Base-by-base conservation (phyloP, 257 asterid genomes). In the Osmanthus fragrans region DNA sequence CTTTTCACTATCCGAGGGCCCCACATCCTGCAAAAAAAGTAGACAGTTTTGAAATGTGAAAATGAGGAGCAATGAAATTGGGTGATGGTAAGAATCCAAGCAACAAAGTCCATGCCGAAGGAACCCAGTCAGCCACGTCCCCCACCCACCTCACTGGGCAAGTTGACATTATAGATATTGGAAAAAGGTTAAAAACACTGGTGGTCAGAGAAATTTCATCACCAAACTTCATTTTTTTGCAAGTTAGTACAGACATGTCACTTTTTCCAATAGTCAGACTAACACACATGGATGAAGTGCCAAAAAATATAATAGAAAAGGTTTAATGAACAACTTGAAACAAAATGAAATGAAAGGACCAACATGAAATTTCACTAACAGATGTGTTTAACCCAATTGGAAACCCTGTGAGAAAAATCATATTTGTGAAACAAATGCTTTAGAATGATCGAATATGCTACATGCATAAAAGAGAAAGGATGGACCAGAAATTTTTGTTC, bases 11-110 rank as follows among this genome's bases (percentile, higher is more conserved):
- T 73, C 85, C 54, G 89, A 77, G 37, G 88, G 82, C 71, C 79
- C 86, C 77, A 83, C 71, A 33, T 92, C 97, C 98, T 94, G 87
- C 75, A 81, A 80, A 78, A 77, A 76, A 75, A 82, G 84, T 37
- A 21, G 67, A 77, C 16, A 71, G n/a, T 42, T 19, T 63, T 72
- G 16, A 47, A 37, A 63, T 63, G 33, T 4, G 33, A 63, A 25
- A 63, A 9, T 10, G 34, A 23, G 34, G 19, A 63, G 34, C 32
- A 25, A 25, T 3, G 13, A 63, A 25, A 63, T 11, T 63, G 69
- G 19, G 69, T 23, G 12, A 21, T 21, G 12, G 66, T 21, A 3
- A 58, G 66, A 58, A n/a, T 58, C 15, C 29, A 21, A 58, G 4
- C 29, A 56, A 23, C 11, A 21, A 58, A 21, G 30, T 58, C 13